Evolutionary conservation across 169 alveolate genomes (phyloP).

Genomic region (Plasmodium vivax): DNA sequence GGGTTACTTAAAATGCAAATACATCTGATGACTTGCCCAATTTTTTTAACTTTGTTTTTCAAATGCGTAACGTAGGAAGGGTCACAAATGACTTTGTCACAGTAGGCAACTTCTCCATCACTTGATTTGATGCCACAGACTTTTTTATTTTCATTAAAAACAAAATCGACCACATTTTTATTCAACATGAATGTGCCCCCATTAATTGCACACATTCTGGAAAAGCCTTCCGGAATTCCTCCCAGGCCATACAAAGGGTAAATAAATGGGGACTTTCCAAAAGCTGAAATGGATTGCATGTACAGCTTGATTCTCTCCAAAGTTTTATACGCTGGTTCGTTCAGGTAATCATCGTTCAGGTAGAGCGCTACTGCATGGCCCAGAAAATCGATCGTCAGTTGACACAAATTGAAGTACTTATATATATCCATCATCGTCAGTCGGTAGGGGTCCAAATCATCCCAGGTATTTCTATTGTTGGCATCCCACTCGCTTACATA

Average conservation of each 20-base stretch:
- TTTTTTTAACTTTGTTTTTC: conserved; percentile 79
- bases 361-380: conserved; percentile 99
- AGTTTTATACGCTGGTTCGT: conserved; percentile 92
- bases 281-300: conserved; percentile 94
- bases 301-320: conserved; percentile 94
- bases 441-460: conserved; percentile 89
- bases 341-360: conserved; percentile 93
- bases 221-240: conserved; percentile 98
- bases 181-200: conserved; percentile 98
- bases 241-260: conserved; percentile 99
- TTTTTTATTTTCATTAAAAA: conserved; percentile 92
- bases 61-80: conserved; percentile 92
- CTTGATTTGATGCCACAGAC: conserved; percentile 93
- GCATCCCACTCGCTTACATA: conserved; percentile 92
- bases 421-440: conserved; percentile 91
- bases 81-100: conserved; percentile 95
- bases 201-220: conserved; percentile 96
- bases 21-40: conserved; percentile 89
- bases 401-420: conserved; percentile 92
- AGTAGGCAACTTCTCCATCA: conserved; percentile 93
- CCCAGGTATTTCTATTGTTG: conserved; percentile 91
- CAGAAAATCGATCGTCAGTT: conserved; percentile 97
- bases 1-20: conserved; percentile 96
- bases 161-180: conserved; percentile 92
- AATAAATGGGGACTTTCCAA: conserved; percentile 98